Conservation (phyloP, 805 yeast genomes). For the Citeromyces nyonsensis region DNA sequence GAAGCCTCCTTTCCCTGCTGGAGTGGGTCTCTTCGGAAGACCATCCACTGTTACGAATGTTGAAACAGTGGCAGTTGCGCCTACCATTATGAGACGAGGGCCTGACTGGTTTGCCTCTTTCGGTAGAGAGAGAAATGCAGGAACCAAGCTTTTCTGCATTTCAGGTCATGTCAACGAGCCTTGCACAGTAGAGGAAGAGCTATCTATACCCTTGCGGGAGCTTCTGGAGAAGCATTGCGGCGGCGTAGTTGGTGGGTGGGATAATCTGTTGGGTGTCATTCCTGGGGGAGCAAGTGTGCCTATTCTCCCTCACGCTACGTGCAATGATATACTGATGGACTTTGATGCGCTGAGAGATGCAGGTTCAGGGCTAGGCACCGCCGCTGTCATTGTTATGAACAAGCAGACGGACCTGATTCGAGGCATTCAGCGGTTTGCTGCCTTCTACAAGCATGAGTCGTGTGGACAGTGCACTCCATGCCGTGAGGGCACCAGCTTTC, state of each 20-base stretch:
- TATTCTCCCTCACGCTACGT: slow-evolving; percentile 48
- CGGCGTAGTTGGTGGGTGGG: slow-evolving; percentile 89
- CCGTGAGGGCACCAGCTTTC: slow-evolving; percentile 87
- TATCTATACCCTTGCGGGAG: slow-evolving; percentile 79
- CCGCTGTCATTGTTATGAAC: slow-evolving; percentile 87
- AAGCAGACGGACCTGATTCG: slow-evolving; percentile 73
- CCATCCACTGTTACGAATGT: slow-evolving; percentile 87
- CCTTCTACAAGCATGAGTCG: slow-evolving; percentile 82
- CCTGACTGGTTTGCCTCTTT: slow-evolving; percentile 76
- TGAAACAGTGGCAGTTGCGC: slow-evolving; percentile 83
- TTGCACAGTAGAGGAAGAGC: slow-evolving; percentile 86
- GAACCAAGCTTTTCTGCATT: slow-evolving; percentile 74
- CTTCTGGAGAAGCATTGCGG: slow-evolving; percentile 83
- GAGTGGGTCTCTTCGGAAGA: slow-evolving; percentile 82
- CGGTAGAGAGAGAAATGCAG: slow-evolving; percentile 76
- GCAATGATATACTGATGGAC: slow-evolving; percentile 71
- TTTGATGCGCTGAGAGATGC: slow-evolving; percentile 75
- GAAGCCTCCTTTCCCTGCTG: slow-evolving; percentile 93
- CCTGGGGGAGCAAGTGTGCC: slow-evolving; percentile 92
- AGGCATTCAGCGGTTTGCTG: slow-evolving; percentile 74
- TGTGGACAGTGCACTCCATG: slow-evolving; percentile 95
- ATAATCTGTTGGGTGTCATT: slow-evolving; percentile 71
- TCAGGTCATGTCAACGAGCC: slow-evolving; percentile 89
- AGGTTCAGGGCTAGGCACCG: slow-evolving; percentile 84
- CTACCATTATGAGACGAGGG: slow-evolving; percentile 81